Base-by-base conservation (phyloP, 2,329 filamentous ascomycete genomes). In the Dryadomyces quercus-mongolicae region DNA sequence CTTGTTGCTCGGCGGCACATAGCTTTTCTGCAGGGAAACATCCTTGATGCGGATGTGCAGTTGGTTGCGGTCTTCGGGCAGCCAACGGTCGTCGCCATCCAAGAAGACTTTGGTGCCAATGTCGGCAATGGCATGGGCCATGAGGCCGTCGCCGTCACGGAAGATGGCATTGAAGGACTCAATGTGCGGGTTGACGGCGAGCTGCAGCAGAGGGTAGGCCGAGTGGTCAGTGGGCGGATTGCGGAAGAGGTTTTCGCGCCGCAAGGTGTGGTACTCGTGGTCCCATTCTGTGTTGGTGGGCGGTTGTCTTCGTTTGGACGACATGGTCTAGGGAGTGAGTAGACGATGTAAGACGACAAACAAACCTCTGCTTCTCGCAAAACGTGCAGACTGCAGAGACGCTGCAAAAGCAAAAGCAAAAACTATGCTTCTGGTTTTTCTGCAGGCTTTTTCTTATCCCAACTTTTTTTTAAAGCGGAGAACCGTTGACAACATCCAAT, bases 121-220 rank as follows among this genome's bases (percentile, higher is more conserved):
- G 66, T 98, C 93, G 64, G 80, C 81, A 57, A 97, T 68, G 13
- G 79, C 90, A 60, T 88, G 83, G 51, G 86, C 80, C 53, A 98
- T 64, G 55, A 82, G 67, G 7, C 44, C 78, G 55, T 78, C 75
- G 36, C 83, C 80, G 18, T 31, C 25, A 8, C 50, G 34, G 66
- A 96, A 94, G 49, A 97, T 77, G 52, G 84, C 84, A 74, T 98
- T 95, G 80, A 96, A 98, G 7, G 93, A 93, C 64, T 96, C 85
- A 62, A 97, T 86, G 69, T 98, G 93, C 51, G 93, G 93, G 60
- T 87, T 78, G 56, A 97, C 84, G n/a, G 92, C 88, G 57, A 80
- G 80, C 63, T 91, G 85, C 49, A 98, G 81, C 21, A 86, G 80
- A 15, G 93, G 93, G 65, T 95, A 97, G 56, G 92, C 89, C 10